Evolutionary conservation across 345 rosid genomes (phyloP).

Genomic region (Physaria fendleri): DNA sequence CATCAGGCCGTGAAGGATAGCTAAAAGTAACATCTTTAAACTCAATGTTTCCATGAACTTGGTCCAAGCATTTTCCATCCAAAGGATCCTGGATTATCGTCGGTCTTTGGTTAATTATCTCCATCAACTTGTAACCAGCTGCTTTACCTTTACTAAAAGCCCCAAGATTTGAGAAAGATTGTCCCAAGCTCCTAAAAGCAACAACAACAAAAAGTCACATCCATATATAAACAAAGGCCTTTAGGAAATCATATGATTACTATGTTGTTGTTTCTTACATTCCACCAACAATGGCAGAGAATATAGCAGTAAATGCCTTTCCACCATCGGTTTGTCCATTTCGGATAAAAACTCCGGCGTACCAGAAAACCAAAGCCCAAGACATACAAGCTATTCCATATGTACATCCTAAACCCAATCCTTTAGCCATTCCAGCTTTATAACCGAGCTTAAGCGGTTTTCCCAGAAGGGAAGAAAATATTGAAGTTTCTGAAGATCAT

Average conservation of each 20-base stretch:
- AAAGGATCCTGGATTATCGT: conserved; percentile 65
- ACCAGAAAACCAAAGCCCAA: conserved; percentile 99
- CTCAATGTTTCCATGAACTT: conserved; percentile 86
- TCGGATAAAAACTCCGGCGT: conserved; percentile 95
- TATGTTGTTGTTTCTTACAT: conserved; percentile 48
- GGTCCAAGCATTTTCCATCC: conserved; percentile 66
- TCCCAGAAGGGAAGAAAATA: conserved; percentile 93
- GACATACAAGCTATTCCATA: conserved; percentile 99
- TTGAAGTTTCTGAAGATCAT: conserved; percentile 76
- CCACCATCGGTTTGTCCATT: conserved; percentile 95
- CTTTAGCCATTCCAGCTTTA: conserved; percentile 99
- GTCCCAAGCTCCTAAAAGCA: conserved; percentile 89
- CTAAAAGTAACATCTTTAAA: conserved; percentile 88
- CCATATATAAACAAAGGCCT: neutral
- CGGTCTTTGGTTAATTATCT: conserved; percentile 87
- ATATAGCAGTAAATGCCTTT: conserved; percentile 94
- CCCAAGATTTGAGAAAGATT: conserved; percentile 96
- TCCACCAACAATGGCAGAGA: conserved; percentile 99
- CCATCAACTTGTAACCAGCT: conserved; percentile 97
- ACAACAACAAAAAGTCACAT: conserved; percentile 4
- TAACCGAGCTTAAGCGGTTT: conserved; percentile 95
- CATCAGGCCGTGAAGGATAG: conserved; percentile 98
- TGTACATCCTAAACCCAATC: conserved; percentile 95
- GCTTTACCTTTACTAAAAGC: conserved; percentile 99
- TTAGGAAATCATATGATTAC: neutral